Evolutionary conservation across 2,329 filamentous ascomycete species (phyloP).

Genomic region (Fusarium guadeloupense): DNA sequence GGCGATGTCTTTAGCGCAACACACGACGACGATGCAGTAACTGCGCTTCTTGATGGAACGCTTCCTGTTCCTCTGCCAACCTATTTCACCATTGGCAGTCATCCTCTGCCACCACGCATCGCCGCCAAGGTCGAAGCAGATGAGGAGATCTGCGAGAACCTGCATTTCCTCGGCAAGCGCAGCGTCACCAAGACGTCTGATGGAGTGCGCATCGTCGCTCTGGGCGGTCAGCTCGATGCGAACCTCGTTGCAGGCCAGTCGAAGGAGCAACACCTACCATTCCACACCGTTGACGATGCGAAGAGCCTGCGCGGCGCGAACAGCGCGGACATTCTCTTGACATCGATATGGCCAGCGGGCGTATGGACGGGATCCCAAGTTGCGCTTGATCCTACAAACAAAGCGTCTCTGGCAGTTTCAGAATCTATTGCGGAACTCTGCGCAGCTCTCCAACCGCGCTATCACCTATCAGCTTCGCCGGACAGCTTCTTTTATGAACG

Average conservation of each 20-base stretch:
- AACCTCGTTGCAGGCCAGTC: constrained; percentile 69
- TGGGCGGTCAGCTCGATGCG: constrained; percentile 78
- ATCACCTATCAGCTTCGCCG: constrained; percentile 81
- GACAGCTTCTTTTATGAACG: constrained; percentile 81
- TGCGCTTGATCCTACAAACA: constrained; percentile 61
- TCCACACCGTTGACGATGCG: constrained; percentile 80
- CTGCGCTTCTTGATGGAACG: constrained; percentile 74
- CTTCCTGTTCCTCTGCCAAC: constrained; percentile 81
- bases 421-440: constrained; percentile 81
- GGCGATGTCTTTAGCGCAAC: constrained; percentile 81
- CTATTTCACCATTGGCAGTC: constrained; percentile 86
- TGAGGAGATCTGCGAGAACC: constrained; percentile 84
- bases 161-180: constrained; percentile 88
- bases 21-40: constrained; percentile 67
- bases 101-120: constrained; percentile 75
- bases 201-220: constrained; percentile 84
- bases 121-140: constrained; percentile 77
- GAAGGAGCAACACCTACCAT: constrained; percentile 78
- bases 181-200: constrained; percentile 90
- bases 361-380: constrained; percentile 76
- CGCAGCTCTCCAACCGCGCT: constrained; percentile 83
- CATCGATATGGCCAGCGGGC: constrained; percentile 82
- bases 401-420: constrained; percentile 62
- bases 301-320: constrained; percentile 79
- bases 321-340: constrained; percentile 85